Conservation (phyloP, 176 grass and related monocot species). For the Stipa capillata region DNA sequence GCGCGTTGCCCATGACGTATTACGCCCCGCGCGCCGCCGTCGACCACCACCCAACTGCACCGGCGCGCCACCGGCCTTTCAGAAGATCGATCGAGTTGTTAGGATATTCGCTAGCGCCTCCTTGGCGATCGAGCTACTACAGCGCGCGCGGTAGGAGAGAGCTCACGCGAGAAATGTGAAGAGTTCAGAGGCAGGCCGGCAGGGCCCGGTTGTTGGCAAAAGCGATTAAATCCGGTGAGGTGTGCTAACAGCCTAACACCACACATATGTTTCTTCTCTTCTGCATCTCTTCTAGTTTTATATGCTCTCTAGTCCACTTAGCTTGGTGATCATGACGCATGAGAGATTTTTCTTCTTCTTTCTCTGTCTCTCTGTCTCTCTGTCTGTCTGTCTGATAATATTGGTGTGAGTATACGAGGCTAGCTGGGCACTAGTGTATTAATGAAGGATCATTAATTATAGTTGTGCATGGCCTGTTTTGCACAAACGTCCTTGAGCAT, state of each 20-base stretch:
- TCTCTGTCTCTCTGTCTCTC: not conserved
- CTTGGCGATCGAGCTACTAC: no score
- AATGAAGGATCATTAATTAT: no score
- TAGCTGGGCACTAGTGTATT: not conserved
- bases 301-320: no score
- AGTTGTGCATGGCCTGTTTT: not conserved
- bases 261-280: not conserved
- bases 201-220: not conserved
- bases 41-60: not conserved
- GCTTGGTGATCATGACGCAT: not conserved
- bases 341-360: not conserved
- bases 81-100: no score
- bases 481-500: not conserved
- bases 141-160: no score
- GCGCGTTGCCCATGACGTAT: slow-evolving; percentile 90
- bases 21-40: not conserved
- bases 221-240: not conserved
- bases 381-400: no score
- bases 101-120: no score
- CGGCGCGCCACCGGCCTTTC: not conserved
- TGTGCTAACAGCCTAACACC: not conserved
- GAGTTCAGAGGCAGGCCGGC: not conserved
- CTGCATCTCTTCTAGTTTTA: not conserved
- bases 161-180: not conserved
- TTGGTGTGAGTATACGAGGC: not conserved